phyloP scores from a whole-genome alignment of 106 monocot species.

The Phalaenopsis aphrodite region DNA sequence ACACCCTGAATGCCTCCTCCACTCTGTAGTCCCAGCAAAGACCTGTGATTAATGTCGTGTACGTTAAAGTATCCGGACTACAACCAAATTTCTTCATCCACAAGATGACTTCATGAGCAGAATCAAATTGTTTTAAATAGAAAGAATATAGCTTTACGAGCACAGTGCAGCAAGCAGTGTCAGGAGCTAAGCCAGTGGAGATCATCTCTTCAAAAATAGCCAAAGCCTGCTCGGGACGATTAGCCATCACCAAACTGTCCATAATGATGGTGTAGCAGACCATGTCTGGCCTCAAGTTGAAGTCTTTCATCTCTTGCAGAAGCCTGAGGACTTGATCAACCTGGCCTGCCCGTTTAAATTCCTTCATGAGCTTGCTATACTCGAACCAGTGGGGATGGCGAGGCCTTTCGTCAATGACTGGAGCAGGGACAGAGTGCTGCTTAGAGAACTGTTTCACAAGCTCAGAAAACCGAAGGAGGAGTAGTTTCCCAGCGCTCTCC shows the following conservation, averaged over 20 bases:
- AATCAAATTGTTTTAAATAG: conserved; percentile 19
- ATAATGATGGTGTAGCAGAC: conserved; percentile 39
- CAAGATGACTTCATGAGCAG: conserved; percentile 21
- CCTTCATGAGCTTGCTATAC: conserved; percentile 39
- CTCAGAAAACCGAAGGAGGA: conserved; percentile 4
- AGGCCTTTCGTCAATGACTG: conserved; percentile 7
- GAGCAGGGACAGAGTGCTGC: not conserved
- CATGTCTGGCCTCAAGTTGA: conserved; percentile 12
- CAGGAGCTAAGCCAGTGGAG: conserved; percentile 16
- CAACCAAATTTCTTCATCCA: conserved; percentile 24
- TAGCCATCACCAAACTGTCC: conserved; percentile 17
- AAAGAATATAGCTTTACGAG: conserved; percentile 40
- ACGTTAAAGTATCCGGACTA: conserved; percentile 34
- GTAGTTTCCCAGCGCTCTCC: not conserved
- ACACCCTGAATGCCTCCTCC: conserved; percentile 33
- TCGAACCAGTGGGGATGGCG: conserved; percentile 5
- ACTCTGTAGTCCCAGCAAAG: conserved; percentile 29
- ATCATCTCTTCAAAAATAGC: conserved; percentile 42
- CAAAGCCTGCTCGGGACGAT: conserved; percentile 16
- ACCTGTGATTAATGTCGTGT: conserved; percentile 40
- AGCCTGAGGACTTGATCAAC: conserved; percentile 26
- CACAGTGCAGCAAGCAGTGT: conserved; percentile 33
- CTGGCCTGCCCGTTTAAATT: conserved; percentile 20
- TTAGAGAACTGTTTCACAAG: conserved; percentile 6
- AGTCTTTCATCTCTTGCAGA: conserved; percentile 33